These are phyloP conservation scores for Rhododendron ferrugineum DNA, from an alignment of 148 eudicot species.

Conservation along the genomic window DNA sequence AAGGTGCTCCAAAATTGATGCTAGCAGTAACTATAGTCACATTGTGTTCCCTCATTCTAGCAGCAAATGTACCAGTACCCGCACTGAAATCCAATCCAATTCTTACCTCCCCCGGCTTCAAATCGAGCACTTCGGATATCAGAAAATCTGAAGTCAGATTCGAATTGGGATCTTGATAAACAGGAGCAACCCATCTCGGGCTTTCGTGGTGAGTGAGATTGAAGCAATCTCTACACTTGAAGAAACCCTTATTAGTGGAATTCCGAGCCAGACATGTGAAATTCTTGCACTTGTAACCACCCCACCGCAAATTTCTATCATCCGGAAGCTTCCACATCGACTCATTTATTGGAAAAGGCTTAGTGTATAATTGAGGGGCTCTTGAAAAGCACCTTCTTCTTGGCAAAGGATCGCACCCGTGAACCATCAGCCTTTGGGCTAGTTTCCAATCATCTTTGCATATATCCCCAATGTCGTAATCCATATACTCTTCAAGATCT, in stretches of 20 bases:
- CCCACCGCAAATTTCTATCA: slow-evolving; percentile 48
- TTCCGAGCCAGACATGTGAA: slow-evolving; percentile 41
- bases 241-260: slow-evolving; percentile 29
- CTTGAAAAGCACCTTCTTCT: slow-evolving; percentile 41
- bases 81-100: slow-evolving; percentile 45
- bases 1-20: slow-evolving; percentile 40
- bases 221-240: slow-evolving; percentile 46
- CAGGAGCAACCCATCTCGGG: slow-evolving; percentile 36
- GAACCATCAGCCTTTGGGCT: slow-evolving; percentile 42
- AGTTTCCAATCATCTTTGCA: slow-evolving; percentile 45
- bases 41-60: slow-evolving; percentile 41
- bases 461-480: slow-evolving; percentile 30
- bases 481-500: slow-evolving; percentile 42
- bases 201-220: slow-evolving; percentile 34
- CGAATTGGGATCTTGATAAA: slow-evolving; percentile 21
- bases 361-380: slow-evolving; percentile 26
- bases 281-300: slow-evolving; percentile 47
- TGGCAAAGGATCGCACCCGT: slow-evolving; percentile 59
- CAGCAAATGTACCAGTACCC: slow-evolving; percentile 48
- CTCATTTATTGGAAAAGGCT: slow-evolving; percentile 21
- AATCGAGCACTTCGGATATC: slow-evolving; percentile 33
- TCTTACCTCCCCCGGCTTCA: slow-evolving; percentile 38
- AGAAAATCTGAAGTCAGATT: slow-evolving; percentile 37
- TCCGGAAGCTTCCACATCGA: slow-evolving; percentile 50
- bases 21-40: slow-evolving; percentile 36